Percentiles rank a stretch among this genome's conserved stretches.
phyloP scores from a whole-genome alignment of 805 yeast genomes.

The Tetrapisispora phaffii region DNA sequence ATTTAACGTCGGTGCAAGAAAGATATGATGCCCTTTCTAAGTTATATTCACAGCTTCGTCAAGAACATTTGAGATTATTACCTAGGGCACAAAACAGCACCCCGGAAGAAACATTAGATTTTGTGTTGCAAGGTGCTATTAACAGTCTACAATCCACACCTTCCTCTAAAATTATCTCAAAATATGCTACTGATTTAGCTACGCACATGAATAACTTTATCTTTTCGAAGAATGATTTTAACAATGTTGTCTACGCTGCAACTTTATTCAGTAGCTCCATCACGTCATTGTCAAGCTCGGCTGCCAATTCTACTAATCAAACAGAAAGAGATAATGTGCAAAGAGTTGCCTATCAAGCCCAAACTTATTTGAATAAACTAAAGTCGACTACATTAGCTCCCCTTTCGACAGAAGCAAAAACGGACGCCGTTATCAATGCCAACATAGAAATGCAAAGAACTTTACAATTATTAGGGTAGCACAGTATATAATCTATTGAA shows the following conservation, averaged over 20 bases:
- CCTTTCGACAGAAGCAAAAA: conserved; percentile 47
- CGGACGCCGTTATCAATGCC: conserved; percentile 67
- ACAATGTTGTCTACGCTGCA: conserved; percentile 26
- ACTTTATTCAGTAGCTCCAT: conserved; percentile 39
- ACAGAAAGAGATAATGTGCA: conserved; percentile 1
- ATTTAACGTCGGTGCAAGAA: conserved; percentile 55
- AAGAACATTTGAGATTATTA: conserved; percentile 75
- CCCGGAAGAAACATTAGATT: conserved; percentile 47
- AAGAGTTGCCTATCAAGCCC: conserved; percentile 50
- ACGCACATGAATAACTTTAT: conserved; percentile 50
- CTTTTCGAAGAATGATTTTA: conserved; percentile 35
- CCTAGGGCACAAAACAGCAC: conserved; percentile 32
- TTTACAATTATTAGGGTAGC: conserved; percentile 44
- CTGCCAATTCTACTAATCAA: background rate
- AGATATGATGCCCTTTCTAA: conserved; percentile 87
- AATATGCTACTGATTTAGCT: conserved; percentile 70
- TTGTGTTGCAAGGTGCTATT: conserved; percentile 58
- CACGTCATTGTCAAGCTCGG: conserved; percentile 5
- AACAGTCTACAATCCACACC: conserved; percentile 68
- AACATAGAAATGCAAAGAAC: conserved; percentile 66
- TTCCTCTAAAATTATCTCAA: conserved; percentile 58
- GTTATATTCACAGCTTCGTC: conserved; percentile 80
- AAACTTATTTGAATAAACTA: conserved; percentile 51
- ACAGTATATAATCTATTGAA: no score
- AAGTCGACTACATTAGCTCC: conserved; percentile 43